These are phyloP conservation scores for Colletotrichum sp. DNA, from an alignment of 2,329 filamentous ascomycete species.

Conservation along the genomic window DNA sequence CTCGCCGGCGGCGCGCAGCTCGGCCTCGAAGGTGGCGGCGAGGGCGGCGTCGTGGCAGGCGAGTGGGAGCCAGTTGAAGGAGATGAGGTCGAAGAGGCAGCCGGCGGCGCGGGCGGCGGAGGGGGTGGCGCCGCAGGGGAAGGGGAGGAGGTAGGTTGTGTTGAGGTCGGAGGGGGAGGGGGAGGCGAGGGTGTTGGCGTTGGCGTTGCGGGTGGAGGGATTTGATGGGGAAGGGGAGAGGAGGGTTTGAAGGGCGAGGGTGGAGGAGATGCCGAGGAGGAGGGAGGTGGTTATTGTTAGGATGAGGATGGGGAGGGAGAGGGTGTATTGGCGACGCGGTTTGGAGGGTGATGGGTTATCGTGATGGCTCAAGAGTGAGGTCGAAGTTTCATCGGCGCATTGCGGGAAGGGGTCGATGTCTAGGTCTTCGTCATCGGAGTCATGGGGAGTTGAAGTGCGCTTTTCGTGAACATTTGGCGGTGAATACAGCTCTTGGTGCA, in stretches of 20 bases:
- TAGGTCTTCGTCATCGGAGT: background rate
- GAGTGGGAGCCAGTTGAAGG: slow-evolving; percentile 19
- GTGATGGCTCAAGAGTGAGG: background rate
- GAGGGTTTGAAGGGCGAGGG: background rate
- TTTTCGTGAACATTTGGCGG: background rate
- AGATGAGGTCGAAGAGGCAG: slow-evolving; percentile 10
- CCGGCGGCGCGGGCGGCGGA: slow-evolving; percentile 8
- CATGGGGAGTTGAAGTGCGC: rapidly evolving
- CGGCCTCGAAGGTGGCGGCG: background rate
- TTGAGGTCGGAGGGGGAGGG: background rate
- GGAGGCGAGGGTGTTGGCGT: slow-evolving; percentile 16
- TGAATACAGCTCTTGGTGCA: background rate
- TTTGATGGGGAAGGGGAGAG: background rate
- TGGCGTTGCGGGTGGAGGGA: slow-evolving; percentile 1
- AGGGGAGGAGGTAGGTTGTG: background rate
- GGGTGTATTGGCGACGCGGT: background rate
- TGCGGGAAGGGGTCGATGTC: rapidly evolving
- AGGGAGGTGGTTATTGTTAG: background rate
- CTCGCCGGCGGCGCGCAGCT: background rate
- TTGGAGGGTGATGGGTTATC: background rate
- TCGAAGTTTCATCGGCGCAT: rapidly evolving
- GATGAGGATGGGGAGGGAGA: background rate
- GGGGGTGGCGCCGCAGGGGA: slow-evolving; percentile 6
- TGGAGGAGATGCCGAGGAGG: background rate
- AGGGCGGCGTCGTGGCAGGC: slow-evolving; percentile 11